These are phyloP conservation scores for Neofusicoccum sp. DNA, from an alignment of 2,329 filamentous ascomycete genomes.

Conservation along the genomic window DNA sequence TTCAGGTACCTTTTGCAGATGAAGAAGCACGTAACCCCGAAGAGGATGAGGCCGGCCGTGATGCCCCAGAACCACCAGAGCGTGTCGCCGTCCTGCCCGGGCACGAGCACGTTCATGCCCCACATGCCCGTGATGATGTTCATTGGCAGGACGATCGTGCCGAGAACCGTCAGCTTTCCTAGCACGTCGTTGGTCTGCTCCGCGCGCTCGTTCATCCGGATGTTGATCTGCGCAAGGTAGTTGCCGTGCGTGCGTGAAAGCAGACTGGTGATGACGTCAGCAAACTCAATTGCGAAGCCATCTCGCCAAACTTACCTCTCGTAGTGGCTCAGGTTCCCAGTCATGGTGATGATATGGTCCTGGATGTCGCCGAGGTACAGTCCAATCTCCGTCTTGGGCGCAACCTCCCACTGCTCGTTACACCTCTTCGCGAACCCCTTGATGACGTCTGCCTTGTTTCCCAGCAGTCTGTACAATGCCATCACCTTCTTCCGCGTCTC, in stretches of 20 bases:
- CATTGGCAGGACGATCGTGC: conserved; percentile 97
- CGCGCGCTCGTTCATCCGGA: conserved; percentile 96
- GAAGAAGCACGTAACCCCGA: conserved; percentile 78
- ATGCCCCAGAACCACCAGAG: conserved; percentile 56
- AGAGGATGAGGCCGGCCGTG: conserved; percentile 74
- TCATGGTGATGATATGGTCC: conserved; percentile 99
- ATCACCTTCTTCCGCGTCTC: conserved; percentile 97
- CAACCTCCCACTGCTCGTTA: conserved; percentile 97
- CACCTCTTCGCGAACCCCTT: conserved; percentile 98
- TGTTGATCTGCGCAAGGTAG: conserved; percentile 99
- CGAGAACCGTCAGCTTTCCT: conserved; percentile 90
- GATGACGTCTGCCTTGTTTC: conserved; percentile 98
- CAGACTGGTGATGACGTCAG: conserved; percentile 59
- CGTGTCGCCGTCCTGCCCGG: conserved; percentile 83
- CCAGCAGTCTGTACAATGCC: conserved; percentile 87
- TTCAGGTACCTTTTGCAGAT: conserved; percentile 79
- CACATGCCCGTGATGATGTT: conserved; percentile 98
- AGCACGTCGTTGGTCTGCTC: conserved; percentile 95
- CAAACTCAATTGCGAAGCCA: conserved; percentile 17
- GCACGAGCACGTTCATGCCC: conserved; percentile 98
- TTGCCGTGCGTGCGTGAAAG: conserved; percentile 90
- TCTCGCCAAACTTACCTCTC: conserved; percentile 70
- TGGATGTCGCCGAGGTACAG: conserved; percentile 97
- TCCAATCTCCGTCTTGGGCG: conserved; percentile 93
- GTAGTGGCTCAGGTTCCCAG: conserved; percentile 90